A percentile compares a stretch with the other conserved stretches of the same genome.
Conservation (phyloP, 345 rosid genomes). For the Syzygium aqueum region DNA sequence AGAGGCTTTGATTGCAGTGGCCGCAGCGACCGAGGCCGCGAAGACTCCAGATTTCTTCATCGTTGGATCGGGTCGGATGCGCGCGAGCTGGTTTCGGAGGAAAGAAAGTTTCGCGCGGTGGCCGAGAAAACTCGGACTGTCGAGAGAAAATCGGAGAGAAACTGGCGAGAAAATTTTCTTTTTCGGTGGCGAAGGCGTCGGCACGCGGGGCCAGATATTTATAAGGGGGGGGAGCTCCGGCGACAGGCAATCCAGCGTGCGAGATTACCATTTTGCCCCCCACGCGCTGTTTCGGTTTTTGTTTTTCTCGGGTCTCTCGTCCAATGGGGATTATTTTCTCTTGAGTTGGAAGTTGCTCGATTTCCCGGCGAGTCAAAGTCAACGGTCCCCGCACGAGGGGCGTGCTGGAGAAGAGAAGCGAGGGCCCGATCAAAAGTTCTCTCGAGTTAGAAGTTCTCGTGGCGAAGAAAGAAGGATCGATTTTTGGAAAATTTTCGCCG, state of each 20-base stretch:
- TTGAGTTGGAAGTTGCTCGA: too few relatives aligned
- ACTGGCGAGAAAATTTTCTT: not conserved
- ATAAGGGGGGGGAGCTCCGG: not conserved
- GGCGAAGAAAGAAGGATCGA: not conserved
- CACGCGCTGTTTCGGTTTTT: too few relatives aligned
- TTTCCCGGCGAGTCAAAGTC: not conserved
- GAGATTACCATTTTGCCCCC: not conserved
- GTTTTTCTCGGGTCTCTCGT: too few relatives aligned
- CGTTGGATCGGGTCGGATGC: not conserved
- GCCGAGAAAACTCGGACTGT: not conserved
- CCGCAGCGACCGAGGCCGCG: slow-evolving; percentile 11
- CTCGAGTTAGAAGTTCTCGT: too few relatives aligned
- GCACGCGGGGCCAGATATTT: not conserved
- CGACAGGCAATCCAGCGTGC: not conserved
- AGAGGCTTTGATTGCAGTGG: slow-evolving; percentile 2
- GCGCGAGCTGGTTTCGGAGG: not conserved
- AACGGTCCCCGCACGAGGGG: not conserved
- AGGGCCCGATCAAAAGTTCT: not conserved
- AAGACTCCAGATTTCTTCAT: slow-evolving; percentile 13
- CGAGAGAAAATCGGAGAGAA: not conserved
- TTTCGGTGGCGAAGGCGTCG: too few relatives aligned
- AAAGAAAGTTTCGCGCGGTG: not conserved
- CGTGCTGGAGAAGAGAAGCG: not conserved
- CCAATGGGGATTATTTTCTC: too few relatives aligned
- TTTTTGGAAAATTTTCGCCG: not conserved